phyloP scores from a whole-genome alignment of 139 green algal genomes.

The Raphidocelis subcapitata region DNA sequence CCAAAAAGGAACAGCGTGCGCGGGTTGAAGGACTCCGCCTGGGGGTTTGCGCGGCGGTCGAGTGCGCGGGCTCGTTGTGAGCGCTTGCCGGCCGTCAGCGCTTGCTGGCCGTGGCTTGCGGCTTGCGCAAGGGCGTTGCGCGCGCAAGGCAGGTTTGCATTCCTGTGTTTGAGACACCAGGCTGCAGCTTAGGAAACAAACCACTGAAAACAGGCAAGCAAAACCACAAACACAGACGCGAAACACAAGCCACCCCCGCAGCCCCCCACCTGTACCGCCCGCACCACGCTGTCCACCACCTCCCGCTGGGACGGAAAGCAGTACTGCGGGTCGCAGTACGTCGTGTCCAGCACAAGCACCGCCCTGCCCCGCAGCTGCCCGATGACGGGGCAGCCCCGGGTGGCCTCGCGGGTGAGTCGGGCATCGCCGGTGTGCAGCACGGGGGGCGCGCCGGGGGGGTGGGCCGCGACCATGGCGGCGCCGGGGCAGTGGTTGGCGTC shows the following conservation, averaged over 20 bases:
- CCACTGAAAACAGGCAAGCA: too few relatives aligned
- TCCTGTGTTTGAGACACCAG: too few relatives aligned
- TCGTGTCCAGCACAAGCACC: conserved; percentile 78
- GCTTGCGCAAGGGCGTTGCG: too few relatives aligned
- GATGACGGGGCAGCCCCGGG: conserved; percentile 62
- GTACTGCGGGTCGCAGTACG: conserved; percentile 63
- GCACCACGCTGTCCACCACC: conserved; percentile 29
- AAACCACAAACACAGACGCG: too few relatives aligned
- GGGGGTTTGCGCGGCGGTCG: background rate
- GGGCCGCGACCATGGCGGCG: conserved; percentile 59
- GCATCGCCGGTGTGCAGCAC: conserved; percentile 86
- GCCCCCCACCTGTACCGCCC: conserved; percentile 58
- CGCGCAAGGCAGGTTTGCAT: too few relatives aligned
- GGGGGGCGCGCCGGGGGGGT: conserved; percentile 28
- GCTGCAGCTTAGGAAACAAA: too few relatives aligned
- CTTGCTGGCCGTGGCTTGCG: too few relatives aligned
- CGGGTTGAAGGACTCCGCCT: conserved; percentile 82
- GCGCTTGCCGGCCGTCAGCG: too few relatives aligned
- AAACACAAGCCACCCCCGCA: too few relatives aligned
- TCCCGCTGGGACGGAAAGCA: conserved; percentile 55
- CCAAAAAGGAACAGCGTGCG: conserved; percentile 86
- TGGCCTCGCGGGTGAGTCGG: conserved; percentile 28
- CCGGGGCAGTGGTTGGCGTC: conserved; percentile 85
- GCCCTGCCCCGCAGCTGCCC: conserved; percentile 46
- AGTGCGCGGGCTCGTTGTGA: background rate